Evolutionary conservation across 225 moss, liverwort and hornwort species (phyloP).

Genomic region (Polytrichum commune): DNA sequence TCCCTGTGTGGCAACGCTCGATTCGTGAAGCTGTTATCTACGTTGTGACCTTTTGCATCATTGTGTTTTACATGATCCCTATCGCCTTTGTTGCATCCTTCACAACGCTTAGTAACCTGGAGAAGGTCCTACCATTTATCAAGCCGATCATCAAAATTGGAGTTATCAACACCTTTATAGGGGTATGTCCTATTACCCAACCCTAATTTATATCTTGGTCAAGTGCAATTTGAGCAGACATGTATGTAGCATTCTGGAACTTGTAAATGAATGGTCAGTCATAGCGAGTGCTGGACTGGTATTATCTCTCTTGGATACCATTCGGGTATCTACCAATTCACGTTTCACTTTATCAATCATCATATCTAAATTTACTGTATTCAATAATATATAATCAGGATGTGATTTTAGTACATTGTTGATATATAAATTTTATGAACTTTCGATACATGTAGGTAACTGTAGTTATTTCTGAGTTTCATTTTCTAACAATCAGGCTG

Average conservation of each 20-base stretch:
- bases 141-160: slow-evolving; percentile 26
- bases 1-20: slow-evolving; percentile 38
- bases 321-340: too few species aligned
- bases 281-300: not conserved
- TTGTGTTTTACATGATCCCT: slow-evolving; percentile 64
- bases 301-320: too few species aligned
- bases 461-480: too few species aligned
- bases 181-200: slow-evolving; percentile 21
- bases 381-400: too few species aligned
- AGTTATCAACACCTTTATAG: slow-evolving; percentile 30
- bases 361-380: too few species aligned
- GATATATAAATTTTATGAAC: too few species aligned
- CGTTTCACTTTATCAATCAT: too few species aligned
- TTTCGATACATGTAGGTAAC: not conserved
- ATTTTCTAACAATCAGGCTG: too few species aligned
- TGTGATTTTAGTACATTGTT: too few species aligned
- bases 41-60: slow-evolving; percentile 28
- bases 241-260: not conserved
- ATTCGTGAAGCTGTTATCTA: slow-evolving; percentile 39
- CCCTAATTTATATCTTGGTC: not conserved
- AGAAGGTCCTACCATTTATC: slow-evolving; percentile 50
- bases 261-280: slow-evolving; percentile 29
- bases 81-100: slow-evolving; percentile 38
- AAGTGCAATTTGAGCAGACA: slow-evolving; percentile 5
- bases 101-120: slow-evolving; percentile 44